phyloP scores from a whole-genome alignment of 2,329 filamentous ascomycete genomes.

The Cadophora sp. region DNA sequence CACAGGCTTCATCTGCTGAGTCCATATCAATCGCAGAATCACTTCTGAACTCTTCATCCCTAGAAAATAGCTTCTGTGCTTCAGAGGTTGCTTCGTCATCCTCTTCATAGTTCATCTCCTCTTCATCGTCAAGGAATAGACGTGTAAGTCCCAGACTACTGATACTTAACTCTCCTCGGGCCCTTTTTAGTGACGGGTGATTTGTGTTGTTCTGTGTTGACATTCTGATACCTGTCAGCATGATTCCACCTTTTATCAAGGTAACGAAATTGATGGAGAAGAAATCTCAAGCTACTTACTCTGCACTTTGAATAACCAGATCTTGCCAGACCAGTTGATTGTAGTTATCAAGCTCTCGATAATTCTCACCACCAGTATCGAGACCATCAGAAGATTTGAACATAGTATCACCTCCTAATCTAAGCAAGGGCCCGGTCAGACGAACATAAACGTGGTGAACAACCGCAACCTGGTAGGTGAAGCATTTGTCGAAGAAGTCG shows the following conservation, averaged over 20 bases:
- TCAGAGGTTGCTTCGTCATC: background rate
- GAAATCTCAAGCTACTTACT: background rate
- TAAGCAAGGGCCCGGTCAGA: slow-evolving; percentile 6
- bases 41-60: background rate
- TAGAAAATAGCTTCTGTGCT: background rate
- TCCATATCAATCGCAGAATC: background rate
- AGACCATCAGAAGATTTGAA: slow-evolving; percentile 17
- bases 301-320: background rate
- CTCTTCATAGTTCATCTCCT: background rate
- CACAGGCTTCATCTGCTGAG: background rate
- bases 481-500: slow-evolving; percentile 24
- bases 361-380: slow-evolving; percentile 12
- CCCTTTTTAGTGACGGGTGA: background rate
- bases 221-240: background rate
- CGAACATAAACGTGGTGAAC: slow-evolving; percentile 5
- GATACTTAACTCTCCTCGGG: background rate
- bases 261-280: background rate
- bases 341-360: background rate
- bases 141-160: slow-evolving; percentile 7
- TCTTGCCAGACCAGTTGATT: slow-evolving; percentile 12
- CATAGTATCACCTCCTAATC: slow-evolving; percentile 13
- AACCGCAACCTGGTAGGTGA: slow-evolving; percentile 22
- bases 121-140: background rate
- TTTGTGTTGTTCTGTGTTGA: background rate
- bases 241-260: background rate